These are phyloP conservation scores for Cryptosporidium andersoni DNA, from an alignment of 169 alveolate genomes.

Conservation along the genomic window DNA sequence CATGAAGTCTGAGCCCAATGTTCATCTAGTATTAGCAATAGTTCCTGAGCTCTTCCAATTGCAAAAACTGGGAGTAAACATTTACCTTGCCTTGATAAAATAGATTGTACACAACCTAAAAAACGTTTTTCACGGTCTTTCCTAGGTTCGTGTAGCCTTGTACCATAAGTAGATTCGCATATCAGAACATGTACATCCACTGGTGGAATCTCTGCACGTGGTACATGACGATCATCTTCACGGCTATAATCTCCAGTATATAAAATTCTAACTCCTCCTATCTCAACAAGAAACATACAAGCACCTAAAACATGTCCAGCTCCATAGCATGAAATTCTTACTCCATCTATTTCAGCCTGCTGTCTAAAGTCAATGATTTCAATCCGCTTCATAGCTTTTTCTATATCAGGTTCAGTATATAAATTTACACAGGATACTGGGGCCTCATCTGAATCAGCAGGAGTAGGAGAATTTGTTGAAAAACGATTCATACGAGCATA, in stretches of 20 bases:
- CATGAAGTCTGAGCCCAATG: constrained; percentile 92
- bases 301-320: constrained; percentile 99
- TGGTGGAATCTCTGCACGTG: constrained; percentile 95
- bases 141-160: constrained; percentile 95
- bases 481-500: constrained; percentile 86
- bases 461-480: constrained; percentile 2
- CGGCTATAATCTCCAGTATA: constrained; percentile 99
- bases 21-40: constrained; percentile 93
- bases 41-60: constrained; percentile 93
- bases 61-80: constrained; percentile 96
- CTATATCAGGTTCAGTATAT: constrained; percentile 92
- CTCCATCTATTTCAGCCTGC: constrained; percentile 89
- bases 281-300: constrained; percentile 97
- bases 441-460: constrained; percentile 57
- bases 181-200: constrained; percentile 94
- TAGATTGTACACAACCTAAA: constrained; percentile 82
- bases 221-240: constrained; percentile 94
- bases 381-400: constrained; percentile 86
- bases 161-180: constrained; percentile 98
- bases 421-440: constrained; percentile 77
- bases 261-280: constrained; percentile 94
- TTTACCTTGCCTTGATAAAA: constrained; percentile 90
- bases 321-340: constrained; percentile 92
- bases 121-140: constrained; percentile 92
- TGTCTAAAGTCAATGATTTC: constrained; percentile 92